Evolutionary conservation across 805 yeast genomes (phyloP).

Genomic region (Cyberlindnera xishuangbannaensis): DNA sequence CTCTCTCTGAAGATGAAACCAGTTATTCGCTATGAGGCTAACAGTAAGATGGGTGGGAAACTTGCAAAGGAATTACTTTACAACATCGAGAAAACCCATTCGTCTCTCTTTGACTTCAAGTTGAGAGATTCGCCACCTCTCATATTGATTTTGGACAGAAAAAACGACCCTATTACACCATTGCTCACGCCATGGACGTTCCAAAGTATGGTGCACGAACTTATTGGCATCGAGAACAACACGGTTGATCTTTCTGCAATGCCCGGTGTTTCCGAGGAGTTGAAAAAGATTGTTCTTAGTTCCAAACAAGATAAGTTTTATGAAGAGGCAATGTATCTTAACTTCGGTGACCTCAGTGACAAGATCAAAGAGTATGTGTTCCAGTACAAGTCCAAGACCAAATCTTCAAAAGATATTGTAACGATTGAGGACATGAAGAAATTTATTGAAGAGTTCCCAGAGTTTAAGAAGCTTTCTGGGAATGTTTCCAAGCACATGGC

Average conservation of each 20-base stretch:
- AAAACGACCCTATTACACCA: constrained; percentile 91
- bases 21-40: constrained; percentile 67
- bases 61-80: constrained; percentile 63
- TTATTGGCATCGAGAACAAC: constrained; percentile 76
- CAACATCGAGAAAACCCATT: constrained; percentile 49
- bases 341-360: constrained; percentile 93
- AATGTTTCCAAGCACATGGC: constrained; percentile 92
- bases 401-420: constrained; percentile 63
- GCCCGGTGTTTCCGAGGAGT: constrained; percentile 51
- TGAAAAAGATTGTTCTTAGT: constrained; percentile 58
- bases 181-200: constrained; percentile 94
- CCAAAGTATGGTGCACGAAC: constrained; percentile 95
- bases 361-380: constrained; percentile 79
- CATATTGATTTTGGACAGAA: constrained; percentile 72
- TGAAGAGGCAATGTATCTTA: constrained; percentile 74
- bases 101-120: constrained; percentile 61
- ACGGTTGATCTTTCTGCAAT: constrained; percentile 60
- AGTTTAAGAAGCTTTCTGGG: constrained; percentile 78
- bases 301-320: constrained; percentile 73
- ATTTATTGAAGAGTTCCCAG: constrained; percentile 90
- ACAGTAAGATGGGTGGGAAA: constrained; percentile 57
- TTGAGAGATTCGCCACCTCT: constrained; percentile 63
- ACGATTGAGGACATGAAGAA: constrained; percentile 86
- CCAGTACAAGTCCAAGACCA: constrained; percentile 74
- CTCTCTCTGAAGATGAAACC: constrained; percentile 77